A percentile compares a stretch with the other conserved stretches of the same genome.
phyloP scores from a whole-genome alignment of 176 grass and related monocot species.

The Cocos nucifera region DNA sequence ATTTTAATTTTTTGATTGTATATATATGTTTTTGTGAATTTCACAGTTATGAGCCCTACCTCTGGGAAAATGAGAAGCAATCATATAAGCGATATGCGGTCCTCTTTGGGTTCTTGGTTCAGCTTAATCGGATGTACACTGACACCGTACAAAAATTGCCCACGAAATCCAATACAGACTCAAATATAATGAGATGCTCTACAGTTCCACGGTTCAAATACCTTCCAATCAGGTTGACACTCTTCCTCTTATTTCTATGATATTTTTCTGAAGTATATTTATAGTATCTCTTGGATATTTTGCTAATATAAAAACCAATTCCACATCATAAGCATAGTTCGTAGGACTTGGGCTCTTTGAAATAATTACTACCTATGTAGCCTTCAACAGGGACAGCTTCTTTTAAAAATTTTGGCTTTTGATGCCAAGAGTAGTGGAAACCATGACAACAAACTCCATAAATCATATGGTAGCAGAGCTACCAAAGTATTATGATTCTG shows the following conservation, averaged over 20 bases:
- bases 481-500: no score
- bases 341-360: no score
- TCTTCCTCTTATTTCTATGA: slow-evolving; percentile 5
- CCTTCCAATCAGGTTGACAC: slow-evolving; percentile 84
- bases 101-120: slow-evolving; percentile 93
- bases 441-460: no score
- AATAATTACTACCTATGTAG: no score
- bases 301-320: no score
- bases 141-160: slow-evolving; percentile 68
- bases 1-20: slow-evolving; percentile 11
- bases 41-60: slow-evolving; percentile 91
- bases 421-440: no score
- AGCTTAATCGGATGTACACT: slow-evolving; percentile 89
- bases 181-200: slow-evolving; percentile 97
- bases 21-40: slow-evolving; percentile 13
- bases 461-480: no score
- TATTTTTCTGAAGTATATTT: no score
- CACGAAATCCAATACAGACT: slow-evolving; percentile 88
- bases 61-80: slow-evolving; percentile 99
- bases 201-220: slow-evolving; percentile 97
- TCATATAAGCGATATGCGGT: slow-evolving; percentile 95
- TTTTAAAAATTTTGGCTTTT: no score
- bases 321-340: no score
- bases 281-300: no score
- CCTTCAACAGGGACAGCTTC: no score